Evolutionary conservation across 192 early-diverging fungal genomes (phyloP).

Genomic region (Martensiomyces pterosporus): DNA sequence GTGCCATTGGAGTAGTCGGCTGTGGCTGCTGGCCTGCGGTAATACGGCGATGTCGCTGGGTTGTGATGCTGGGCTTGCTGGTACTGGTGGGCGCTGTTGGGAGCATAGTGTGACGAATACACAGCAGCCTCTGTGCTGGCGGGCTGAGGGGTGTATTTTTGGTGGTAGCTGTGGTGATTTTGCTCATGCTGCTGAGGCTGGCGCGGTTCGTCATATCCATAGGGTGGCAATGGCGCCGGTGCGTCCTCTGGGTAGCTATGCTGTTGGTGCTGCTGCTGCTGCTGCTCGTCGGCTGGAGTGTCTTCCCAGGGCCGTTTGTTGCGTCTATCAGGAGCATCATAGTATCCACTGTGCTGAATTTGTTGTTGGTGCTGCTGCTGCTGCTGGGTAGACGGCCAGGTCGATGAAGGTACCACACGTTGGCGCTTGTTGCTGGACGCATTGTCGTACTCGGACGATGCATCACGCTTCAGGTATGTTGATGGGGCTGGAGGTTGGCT

Average conservation of each 20-base stretch:
- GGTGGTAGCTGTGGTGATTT: too few species aligned
- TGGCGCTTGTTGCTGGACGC: slow-evolving; percentile 28
- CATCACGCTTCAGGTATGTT: slow-evolving; percentile 9
- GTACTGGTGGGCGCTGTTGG: background rate
- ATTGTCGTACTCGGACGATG: slow-evolving; percentile 10
- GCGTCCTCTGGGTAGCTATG: slow-evolving; percentile 1
- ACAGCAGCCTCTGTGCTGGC: background rate
- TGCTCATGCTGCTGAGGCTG: too few species aligned
- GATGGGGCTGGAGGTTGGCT: background rate
- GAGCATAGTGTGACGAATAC: background rate
- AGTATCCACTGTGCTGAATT: background rate
- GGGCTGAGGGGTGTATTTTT: background rate
- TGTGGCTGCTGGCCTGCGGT: too few species aligned
- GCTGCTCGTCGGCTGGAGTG: background rate
- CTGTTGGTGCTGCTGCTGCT: slow-evolving; percentile 7
- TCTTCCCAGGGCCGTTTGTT: background rate
- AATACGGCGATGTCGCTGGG: too few species aligned
- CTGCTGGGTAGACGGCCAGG: slow-evolving; percentile 14
- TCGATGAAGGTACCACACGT: slow-evolving; percentile 24
- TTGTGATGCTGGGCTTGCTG: slow-evolving; percentile 1
- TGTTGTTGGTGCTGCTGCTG: slow-evolving; percentile 1
- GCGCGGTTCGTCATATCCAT: background rate
- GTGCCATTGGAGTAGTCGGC: too few species aligned
- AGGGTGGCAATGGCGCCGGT: background rate
- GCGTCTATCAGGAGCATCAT: background rate